These are phyloP conservation scores for Decorospora gaudefroyi DNA, from an alignment of 2,329 filamentous ascomycete genomes.

Conservation along the genomic window DNA sequence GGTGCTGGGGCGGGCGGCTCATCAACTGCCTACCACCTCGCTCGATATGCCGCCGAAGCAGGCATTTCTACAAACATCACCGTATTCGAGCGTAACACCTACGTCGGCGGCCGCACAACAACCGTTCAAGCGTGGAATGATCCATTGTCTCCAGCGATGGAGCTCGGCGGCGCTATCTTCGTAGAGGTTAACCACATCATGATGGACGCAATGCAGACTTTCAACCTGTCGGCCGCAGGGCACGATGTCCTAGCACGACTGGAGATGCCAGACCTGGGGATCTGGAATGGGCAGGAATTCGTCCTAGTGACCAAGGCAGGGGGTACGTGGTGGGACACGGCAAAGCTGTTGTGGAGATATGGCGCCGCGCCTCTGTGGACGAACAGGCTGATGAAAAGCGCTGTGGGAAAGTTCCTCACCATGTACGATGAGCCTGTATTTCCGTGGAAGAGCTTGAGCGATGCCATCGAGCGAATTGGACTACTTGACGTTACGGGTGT, in stretches of 20 bases:
- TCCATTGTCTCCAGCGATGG: constrained; percentile 69
- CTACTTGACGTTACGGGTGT: constrained; percentile 67
- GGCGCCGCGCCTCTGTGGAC: constrained; percentile 76
- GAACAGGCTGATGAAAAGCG: constrained; percentile 70
- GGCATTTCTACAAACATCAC: constrained; percentile 75
- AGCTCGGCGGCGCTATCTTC: constrained; percentile 92
- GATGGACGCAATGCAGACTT: constrained; percentile 69
- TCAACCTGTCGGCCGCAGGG: constrained; percentile 64
- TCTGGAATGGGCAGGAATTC: constrained; percentile 82
- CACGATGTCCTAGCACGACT: constrained; percentile 41
- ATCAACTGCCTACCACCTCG: constrained; percentile 82
- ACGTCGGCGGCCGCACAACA: constrained; percentile 82
- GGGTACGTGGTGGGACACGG: constrained; percentile 76
- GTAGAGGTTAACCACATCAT: constrained; percentile 83
- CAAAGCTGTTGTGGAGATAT: constrained; percentile 83
- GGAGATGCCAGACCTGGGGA: constrained; percentile 61
- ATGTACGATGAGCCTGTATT: constrained; percentile 84
- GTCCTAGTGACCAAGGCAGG: constrained; percentile 67
- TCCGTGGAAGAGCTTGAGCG: constrained; percentile 77
- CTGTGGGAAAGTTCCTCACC: constrained; percentile 72
- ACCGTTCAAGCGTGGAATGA: constrained; percentile 79
- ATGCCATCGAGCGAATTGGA: constrained; percentile 68
- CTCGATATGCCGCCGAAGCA: constrained; percentile 66
- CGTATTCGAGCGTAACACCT: constrained; percentile 78
- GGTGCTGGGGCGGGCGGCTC: constrained; percentile 89